phyloP scores from a whole-genome alignment of 768 basidiomycete species.

The Boletus tomentosulus region DNA sequence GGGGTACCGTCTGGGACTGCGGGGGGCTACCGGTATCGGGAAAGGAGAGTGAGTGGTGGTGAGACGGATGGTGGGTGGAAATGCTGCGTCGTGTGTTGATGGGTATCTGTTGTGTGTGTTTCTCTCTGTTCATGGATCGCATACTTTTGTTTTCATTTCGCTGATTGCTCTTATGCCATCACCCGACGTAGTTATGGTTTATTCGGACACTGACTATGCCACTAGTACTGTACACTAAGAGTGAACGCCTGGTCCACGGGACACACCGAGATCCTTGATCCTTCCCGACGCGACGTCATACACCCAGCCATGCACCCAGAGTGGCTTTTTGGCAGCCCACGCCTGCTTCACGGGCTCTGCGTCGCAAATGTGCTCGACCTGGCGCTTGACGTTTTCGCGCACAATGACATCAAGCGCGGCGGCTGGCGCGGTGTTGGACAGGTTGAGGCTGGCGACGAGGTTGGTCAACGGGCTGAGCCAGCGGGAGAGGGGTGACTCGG shows the following conservation, averaged over 20 bases:
- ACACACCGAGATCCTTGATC: conserved; percentile 55
- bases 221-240: not conserved
- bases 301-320: conserved; percentile 72
- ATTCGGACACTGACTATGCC: conserved; percentile 17
- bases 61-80: conserved; percentile 43
- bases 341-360: conserved; percentile 43
- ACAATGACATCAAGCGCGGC: conserved; percentile 47
- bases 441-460: conserved; percentile 41
- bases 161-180: not conserved
- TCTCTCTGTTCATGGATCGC: conserved; percentile 1
- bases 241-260: conserved; percentile 17
- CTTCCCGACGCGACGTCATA: conserved; percentile 60
- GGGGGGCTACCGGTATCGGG: conserved; percentile 46
- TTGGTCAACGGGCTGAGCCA: conserved; percentile 71
- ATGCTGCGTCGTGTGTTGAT: conserved; percentile 69
- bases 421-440: conserved; percentile 33
- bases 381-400: conserved; percentile 55
- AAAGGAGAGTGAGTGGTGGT: conserved; percentile 44
- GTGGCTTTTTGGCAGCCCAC: conserved; percentile 38
- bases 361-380: conserved; percentile 49
- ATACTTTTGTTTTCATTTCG: not conserved
- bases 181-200: conserved; percentile 4
- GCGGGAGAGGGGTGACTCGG: conserved; percentile 50
- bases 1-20: conserved; percentile 58
- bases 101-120: not conserved